A percentile compares a stretch with the other conserved stretches of the same genome.
Evolutionary conservation across 75 land plant genomes (phyloP).

Genomic region (Cunninghamia lanceolata): DNA sequence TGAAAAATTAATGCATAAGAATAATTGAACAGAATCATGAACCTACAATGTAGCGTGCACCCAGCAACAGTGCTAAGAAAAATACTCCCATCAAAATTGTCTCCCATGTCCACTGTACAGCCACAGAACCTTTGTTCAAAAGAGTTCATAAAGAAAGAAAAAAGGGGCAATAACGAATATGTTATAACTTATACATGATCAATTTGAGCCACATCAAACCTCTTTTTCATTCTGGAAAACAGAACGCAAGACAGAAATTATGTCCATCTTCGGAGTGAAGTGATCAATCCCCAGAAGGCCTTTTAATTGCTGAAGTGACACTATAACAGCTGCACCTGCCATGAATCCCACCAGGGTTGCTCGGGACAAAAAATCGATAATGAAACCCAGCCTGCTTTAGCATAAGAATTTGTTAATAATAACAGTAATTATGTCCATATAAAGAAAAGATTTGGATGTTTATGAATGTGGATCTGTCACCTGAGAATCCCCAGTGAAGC

Average conservation of each 20-base stretch:
- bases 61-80: conserved; percentile 46
- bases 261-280: conserved; percentile 78
- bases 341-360: conserved; percentile 83
- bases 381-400: conserved; percentile 52
- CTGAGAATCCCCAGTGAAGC: conserved; percentile 61
- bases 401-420: neutral
- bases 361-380: conserved; percentile 66
- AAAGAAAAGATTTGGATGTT: neutral
- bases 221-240: conserved; percentile 58
- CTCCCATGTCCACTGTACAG: conserved; percentile 69
- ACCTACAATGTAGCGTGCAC: conserved; percentile 45
- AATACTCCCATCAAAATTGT: conserved; percentile 53
- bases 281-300: conserved; percentile 47
- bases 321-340: conserved; percentile 81
- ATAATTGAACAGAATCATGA: neutral
- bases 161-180: conserved; percentile 3
- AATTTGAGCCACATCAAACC: conserved; percentile 31
- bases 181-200: neutral
- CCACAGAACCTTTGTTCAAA: neutral
- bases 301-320: conserved; percentile 64
- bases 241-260: conserved; percentile 76
- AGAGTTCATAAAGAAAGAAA: neutral
- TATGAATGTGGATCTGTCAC: conserved; percentile 10
- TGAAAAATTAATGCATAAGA: neutral
- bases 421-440: neutral